These are phyloP conservation scores for Heterobasidion parviporum DNA, from an alignment of 1,284 basidiomycete genomes.

Conservation along the genomic window DNA sequence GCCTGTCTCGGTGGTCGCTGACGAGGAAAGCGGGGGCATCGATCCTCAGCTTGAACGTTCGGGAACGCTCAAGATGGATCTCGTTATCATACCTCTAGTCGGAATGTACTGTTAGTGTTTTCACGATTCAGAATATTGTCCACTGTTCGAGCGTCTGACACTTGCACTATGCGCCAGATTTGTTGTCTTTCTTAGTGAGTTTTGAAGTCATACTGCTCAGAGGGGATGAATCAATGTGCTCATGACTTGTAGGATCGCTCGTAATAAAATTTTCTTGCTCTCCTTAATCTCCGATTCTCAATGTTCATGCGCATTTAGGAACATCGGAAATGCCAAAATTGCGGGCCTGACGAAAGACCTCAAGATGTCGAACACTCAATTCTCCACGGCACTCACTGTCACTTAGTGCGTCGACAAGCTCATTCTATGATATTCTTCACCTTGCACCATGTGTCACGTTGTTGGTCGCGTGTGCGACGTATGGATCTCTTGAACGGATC, in stretches of 20 bases:
- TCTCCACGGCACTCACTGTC: constrained; percentile 10
- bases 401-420: constrained; percentile 13
- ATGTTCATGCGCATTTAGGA: constrained; percentile 24
- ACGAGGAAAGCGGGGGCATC: not conserved
- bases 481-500: no score
- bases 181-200: constrained; percentile 12
- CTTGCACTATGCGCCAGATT: not conserved
- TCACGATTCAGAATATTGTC: not conserved
- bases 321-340: constrained; percentile 51
- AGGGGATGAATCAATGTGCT: not conserved
- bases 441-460: not conserved
- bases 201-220: not conserved
- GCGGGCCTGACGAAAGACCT: constrained; percentile 50
- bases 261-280: not conserved
- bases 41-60: not conserved
- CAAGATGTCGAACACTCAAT: constrained; percentile 39
- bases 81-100: constrained; percentile 37
- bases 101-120: constrained; percentile 37
- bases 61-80: constrained; percentile 31
- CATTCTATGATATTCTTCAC: not conserved
- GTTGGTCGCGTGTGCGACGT: no score
- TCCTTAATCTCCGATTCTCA: constrained; percentile 10
- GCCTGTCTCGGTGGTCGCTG: not conserved
- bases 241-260: not conserved
- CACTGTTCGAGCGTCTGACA: not conserved